phyloP scores from a whole-genome alignment of 305 asterid genomes.

The Fraxinus dipetala region DNA sequence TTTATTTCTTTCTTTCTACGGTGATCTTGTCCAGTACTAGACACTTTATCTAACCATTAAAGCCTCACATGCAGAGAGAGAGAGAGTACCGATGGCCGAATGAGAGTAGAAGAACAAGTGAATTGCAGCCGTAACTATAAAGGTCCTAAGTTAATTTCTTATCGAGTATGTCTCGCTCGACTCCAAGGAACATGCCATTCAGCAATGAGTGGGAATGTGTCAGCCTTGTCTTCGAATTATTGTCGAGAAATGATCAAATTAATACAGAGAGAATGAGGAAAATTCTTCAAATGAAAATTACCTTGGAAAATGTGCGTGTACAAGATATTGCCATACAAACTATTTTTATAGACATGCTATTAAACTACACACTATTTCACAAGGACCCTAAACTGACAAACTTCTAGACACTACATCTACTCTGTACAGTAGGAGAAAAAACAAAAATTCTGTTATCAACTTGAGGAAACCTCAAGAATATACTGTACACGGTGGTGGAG shows the following conservation, averaged over 20 bases:
- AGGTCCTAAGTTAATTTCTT: not conserved
- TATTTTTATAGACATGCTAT: not conserved
- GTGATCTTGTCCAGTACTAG: not conserved
- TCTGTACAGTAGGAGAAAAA: not conserved
- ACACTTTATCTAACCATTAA: not conserved
- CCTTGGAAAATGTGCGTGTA: not conserved
- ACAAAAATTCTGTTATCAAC: not conserved
- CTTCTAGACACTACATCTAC: not conserved
- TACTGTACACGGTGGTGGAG: not conserved
- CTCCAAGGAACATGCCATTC: not conserved
- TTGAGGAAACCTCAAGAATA: not conserved
- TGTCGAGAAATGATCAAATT: not conserved
- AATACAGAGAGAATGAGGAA: not conserved
- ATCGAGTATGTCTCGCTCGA: not conserved
- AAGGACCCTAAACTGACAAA: not conserved
- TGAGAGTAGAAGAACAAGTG: not conserved
- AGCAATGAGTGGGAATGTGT: not conserved
- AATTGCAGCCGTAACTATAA: not conserved
- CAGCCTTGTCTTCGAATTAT: not conserved
- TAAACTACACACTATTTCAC: not conserved
- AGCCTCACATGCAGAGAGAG: not conserved
- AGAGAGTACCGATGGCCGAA: not conserved
- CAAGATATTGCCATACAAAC: not conserved
- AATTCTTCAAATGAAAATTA: not conserved
- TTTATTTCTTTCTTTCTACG: not conserved